Evolutionary conservation across 1,284 basidiomycete species (phyloP), one percentile per base, ranked within the genome.

Genomic region (Bondarzewia mesenterica): DNA sequence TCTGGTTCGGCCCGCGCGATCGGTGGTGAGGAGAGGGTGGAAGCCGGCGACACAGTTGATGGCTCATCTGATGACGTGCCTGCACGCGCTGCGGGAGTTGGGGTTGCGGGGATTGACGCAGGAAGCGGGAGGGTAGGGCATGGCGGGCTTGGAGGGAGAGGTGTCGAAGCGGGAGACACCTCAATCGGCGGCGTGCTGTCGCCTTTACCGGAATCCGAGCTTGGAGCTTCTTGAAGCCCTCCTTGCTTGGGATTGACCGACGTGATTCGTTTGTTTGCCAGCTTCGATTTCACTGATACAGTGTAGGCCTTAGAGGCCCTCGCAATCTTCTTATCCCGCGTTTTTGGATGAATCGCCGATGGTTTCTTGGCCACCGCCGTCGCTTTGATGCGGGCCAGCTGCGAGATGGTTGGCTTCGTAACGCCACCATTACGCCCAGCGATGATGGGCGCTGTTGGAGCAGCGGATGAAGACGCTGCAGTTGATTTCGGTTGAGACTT

Each of bases 371-470:
- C 29, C 38, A 18, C 21, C 15, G 40, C 41, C 15, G 41, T 37
- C 1, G 54, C 50, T 36, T 58, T 53, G 25, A 49, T 52, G 21
- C 51, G 57, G 7, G 56, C 49, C 7, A 59, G 45, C 47, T 59
- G 61, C 5, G 58, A 55, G 5, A 57, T 46, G 4, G 55, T 59
- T 2, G 60, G 58, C 26, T 56, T 52, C 16, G 45, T 55, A 18
- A 52, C 20, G 12, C 53, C 54, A 26, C 51, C 49, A 1, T 27
- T 42, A 26, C 52, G 49, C 22, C 46, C 47, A 6, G 39, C 38
- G n/a, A 36, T 25, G 21, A 7, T 21, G 15, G 29, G 16, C 6
- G 23, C 21, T 4, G n/a, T 38, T 10, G 16, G 26, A 10, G 40
- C 7, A 3, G 23, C 47, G 12, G 20, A 21, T 6, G 36, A 47